Conservation (phyloP, 2,329 filamentous ascomycete species). For the Colletotrichum cereale region DNA sequence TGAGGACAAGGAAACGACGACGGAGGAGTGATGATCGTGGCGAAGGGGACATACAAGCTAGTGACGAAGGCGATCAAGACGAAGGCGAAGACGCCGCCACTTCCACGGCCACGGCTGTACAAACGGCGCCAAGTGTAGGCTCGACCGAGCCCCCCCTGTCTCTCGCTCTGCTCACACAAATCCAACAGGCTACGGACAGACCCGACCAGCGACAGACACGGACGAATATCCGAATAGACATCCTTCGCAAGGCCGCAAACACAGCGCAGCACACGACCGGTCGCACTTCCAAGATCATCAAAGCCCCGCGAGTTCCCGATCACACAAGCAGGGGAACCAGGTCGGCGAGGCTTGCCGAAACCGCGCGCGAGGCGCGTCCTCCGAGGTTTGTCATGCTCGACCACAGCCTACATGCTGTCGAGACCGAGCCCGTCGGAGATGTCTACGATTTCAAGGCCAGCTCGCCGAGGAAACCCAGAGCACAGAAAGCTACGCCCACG, state of each 20-base stretch:
- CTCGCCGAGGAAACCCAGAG: not conserved
- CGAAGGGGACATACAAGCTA: not conserved
- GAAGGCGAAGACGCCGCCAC: not conserved
- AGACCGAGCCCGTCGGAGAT: not conserved
- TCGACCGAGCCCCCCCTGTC: not conserved
- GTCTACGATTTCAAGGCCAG: not conserved
- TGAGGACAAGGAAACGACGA: not conserved
- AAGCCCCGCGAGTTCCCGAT: not conserved
- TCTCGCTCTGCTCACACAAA: not conserved
- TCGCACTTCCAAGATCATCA: not conserved
- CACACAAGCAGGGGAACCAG: not conserved
- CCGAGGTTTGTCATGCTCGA: not conserved
- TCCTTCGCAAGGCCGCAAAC: slow-evolving; percentile 4
- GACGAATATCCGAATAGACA: not conserved
- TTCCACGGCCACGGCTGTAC: not conserved
- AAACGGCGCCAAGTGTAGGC: not conserved
- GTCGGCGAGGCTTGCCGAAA: not conserved
- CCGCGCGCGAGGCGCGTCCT: not conserved
- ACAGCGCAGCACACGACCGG: not conserved
- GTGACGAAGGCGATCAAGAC: not conserved
- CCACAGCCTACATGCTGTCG: not conserved
- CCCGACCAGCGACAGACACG: not conserved
- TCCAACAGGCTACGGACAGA: not conserved
- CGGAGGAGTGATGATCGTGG: not conserved
- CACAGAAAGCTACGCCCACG: not conserved